Evolutionary conservation across 257 asterid species (phyloP), one percentile per base, ranked within the genome.

Genomic region (Solanum corneliomulleri): DNA sequence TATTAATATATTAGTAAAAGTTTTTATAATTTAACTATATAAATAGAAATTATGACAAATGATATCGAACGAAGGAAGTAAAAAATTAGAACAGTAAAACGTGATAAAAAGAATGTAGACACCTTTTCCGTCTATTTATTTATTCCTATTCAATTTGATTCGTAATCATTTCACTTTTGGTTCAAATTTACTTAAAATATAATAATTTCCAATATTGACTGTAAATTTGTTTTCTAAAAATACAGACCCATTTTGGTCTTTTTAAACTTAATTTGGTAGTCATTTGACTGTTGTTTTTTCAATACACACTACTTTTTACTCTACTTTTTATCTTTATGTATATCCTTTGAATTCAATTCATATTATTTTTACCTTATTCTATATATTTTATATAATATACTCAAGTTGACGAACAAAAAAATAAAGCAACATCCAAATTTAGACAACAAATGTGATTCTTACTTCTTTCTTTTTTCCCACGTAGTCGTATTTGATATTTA

Each of bases 1-100:
- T 33, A 33, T 3, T 33, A 33, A 33, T 0, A 3, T 33, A 2
- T 31, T 31, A 31, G 0, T 31, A 31, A 31, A 31, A 31, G 0
- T 2, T 2, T 31, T 31, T 31, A 33, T 33, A 3, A 3, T 3
- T 33, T 33, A 4, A 33, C 3, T 33, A 0, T 33, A 33, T 0
- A 33, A 33, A 33, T 33, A 33, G 1, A 33, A 33, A 33, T 33
- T 0, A 33, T 4, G 5, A 33, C 5, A 33, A 33, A 33, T 4
- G 0, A 33, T 33, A 4, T 33, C 5, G 35, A 33, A 33, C 0
- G 0, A 0, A 3, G 0, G 1, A 1, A 4, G 0, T 33, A 33
- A 77, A 25, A 14, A 44, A 77, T 44, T 27, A 29, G 14, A 80
- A 80, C 16, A 9, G 10, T 29, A 80, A 78, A 80, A 47, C 85